A percentile compares a stretch with the other conserved stretches of the same genome.
Evolutionary conservation across 345 rosid genomes (phyloP).

Genomic region (Lepidium sativum): DNA sequence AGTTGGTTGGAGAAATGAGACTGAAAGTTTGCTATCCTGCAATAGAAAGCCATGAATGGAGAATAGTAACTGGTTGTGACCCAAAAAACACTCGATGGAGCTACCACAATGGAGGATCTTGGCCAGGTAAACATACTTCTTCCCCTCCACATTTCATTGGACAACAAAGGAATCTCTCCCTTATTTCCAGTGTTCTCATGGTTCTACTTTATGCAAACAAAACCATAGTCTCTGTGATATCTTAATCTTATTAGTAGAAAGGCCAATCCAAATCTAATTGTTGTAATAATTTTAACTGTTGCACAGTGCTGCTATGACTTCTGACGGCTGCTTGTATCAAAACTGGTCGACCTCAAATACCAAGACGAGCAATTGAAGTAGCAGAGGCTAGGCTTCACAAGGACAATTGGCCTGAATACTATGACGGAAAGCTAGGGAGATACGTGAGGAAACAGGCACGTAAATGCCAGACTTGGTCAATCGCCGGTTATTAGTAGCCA

Average conservation of each 20-base stretch:
- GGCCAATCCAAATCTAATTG: background rate
- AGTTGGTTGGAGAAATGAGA: slow-evolving; percentile 95
- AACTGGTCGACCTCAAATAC: slow-evolving; percentile 91
- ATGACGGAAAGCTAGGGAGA: slow-evolving; percentile 88
- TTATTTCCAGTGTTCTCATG: background rate
- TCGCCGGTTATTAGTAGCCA: slow-evolving; percentile 91
- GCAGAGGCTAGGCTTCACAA: slow-evolving; percentile 65
- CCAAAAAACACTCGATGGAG: slow-evolving; percentile 98
- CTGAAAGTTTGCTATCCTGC: slow-evolving; percentile 89
- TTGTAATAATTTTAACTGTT: slow-evolving; percentile 4
- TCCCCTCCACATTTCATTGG: background rate
- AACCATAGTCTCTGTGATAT: background rate
- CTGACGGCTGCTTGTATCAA: slow-evolving; percentile 85
- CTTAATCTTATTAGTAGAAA: background rate
- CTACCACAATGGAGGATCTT: slow-evolving; percentile 97
- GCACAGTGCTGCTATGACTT: slow-evolving; percentile 83
- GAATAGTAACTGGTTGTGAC: slow-evolving; percentile 80
- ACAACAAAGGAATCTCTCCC: background rate
- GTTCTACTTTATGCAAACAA: background rate
- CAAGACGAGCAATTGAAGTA: slow-evolving; percentile 72
- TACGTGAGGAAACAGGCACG: slow-evolving; percentile 86
- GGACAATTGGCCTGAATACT: slow-evolving; percentile 92
- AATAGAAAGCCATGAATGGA: slow-evolving; percentile 89
- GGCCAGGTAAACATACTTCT: slow-evolving; percentile 61
- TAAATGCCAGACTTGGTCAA: slow-evolving; percentile 82